These are phyloP conservation scores for Trichoderma lentiforme DNA, from an alignment of 2,329 filamentous ascomycete species.

Conservation along the genomic window DNA sequence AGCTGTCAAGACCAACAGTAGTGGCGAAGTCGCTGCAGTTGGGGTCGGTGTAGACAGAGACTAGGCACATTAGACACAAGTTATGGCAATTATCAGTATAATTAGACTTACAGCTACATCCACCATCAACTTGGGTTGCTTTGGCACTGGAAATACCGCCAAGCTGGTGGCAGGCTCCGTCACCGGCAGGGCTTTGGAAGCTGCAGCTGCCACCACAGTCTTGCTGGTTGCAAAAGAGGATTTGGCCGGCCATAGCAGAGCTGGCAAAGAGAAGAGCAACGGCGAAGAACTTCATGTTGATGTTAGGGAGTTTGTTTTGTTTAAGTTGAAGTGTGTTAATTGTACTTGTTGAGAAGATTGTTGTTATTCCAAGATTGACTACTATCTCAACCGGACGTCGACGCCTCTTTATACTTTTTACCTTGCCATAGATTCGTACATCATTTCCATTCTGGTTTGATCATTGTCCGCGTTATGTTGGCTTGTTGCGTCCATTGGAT, in stretches of 20 bases:
- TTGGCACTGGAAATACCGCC: conserved; percentile 1
- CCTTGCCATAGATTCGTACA: not conserved
- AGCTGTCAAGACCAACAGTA: not conserved
- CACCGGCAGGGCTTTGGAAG: not conserved
- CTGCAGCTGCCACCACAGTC: not conserved
- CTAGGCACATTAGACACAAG: not conserved
- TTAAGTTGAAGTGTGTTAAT: not conserved
- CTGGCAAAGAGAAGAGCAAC: not conserved
- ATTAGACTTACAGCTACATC: not conserved
- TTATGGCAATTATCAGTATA: not conserved
- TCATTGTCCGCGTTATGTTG: not conserved
- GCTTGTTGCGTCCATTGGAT: not conserved
- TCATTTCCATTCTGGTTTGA: not conserved
- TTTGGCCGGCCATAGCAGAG: not conserved
- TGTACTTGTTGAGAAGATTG: not conserved
- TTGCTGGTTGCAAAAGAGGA: not conserved
- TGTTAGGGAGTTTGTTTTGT: not conserved
- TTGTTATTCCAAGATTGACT: not conserved
- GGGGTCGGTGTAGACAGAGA: not conserved
- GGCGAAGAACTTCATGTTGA: not conserved
- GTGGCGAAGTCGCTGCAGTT: not conserved
- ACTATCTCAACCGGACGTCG: not conserved
- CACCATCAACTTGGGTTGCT: not conserved
- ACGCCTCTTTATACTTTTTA: not conserved
- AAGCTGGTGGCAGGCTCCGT: not conserved